A percentile compares a stretch with the other conserved stretches of the same genome.
Conservation (phyloP, 2,329 filamentous ascomycete species). For the Penicillium palitans region DNA sequence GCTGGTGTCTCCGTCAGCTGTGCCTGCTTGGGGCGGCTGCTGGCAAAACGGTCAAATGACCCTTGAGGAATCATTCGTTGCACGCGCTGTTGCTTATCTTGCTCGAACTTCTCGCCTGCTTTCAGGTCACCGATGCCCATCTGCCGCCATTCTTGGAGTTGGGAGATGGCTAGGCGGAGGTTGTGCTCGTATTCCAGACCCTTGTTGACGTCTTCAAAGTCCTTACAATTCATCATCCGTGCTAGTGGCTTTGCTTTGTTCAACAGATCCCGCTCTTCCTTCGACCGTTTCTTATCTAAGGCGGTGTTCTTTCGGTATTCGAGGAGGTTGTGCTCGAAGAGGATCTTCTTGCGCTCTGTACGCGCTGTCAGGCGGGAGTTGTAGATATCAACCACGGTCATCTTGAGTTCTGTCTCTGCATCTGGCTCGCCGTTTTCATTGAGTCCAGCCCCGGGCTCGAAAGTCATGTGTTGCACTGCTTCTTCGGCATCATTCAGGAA, state of each 20-base stretch:
- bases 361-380: conserved; percentile 87
- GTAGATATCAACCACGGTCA: conserved; percentile 98
- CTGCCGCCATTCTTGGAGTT: conserved; percentile 90
- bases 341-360: conserved; percentile 91
- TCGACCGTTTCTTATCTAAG: conserved; percentile 89
- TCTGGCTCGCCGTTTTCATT: conserved; percentile 87
- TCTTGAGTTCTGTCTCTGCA: conserved; percentile 94
- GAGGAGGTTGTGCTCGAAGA: conserved; percentile 91
- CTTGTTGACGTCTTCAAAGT: conserved; percentile 83
- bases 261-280: conserved; percentile 87
- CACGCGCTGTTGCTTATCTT: conserved; percentile 75
- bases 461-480: conserved; percentile 96
- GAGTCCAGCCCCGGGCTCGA: conserved; percentile 91
- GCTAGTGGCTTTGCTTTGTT: conserved; percentile 96
- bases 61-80: conserved; percentile 68
- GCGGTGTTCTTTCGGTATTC: conserved; percentile 92
- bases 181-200: conserved; percentile 90
- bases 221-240: conserved; percentile 90
- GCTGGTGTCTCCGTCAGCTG: conserved; percentile 69
- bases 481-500: conserved; percentile 98
- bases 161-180: conserved; percentile 80
- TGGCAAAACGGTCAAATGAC: conserved; percentile 81
- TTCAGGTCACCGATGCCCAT: conserved; percentile 81
- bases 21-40: conserved; percentile 69
- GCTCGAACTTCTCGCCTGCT: conserved; percentile 87